A percentile compares a stretch with the other conserved stretches of the same genome.
Evolutionary conservation across 1,284 basidiomycete genomes (phyloP).

Genomic region (Xerocomus subilludens): DNA sequence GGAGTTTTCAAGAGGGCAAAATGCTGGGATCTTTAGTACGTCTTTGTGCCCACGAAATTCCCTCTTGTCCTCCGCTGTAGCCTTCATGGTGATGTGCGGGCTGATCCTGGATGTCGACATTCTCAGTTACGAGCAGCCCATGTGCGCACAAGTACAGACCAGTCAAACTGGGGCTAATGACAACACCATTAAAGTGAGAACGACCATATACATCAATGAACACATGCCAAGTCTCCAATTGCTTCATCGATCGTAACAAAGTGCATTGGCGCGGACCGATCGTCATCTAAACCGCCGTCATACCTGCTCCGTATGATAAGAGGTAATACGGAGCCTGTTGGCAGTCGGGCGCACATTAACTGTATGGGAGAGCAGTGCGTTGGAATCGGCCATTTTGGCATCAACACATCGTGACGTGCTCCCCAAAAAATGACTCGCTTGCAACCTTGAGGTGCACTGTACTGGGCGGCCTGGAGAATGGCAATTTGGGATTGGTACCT

Average conservation of each 20-base stretch:
- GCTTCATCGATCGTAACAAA: conserved; percentile 70
- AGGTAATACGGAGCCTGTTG: conserved; percentile 54
- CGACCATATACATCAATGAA: conserved; percentile 23
- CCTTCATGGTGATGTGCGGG: conserved; percentile 58
- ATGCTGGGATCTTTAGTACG: conserved; percentile 57
- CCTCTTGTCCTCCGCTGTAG: conserved; percentile 50
- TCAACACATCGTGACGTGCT: conserved; percentile 63
- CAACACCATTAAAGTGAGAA: conserved; percentile 23
- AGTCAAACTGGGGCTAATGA: conserved; percentile 69
- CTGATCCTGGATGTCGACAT: conserved; percentile 58
- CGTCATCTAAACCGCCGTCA: conserved; percentile 44
- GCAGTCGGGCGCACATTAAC: conserved; percentile 49
- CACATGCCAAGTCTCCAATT: conserved; percentile 72
- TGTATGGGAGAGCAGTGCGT: conserved; percentile 60
- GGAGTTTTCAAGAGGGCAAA: conserved; percentile 54
- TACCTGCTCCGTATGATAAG: conserved; percentile 58
- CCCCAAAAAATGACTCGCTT: conserved; percentile 74
- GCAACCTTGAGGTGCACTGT: conserved; percentile 76
- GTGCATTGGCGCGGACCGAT: conserved; percentile 67
- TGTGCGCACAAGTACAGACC: conserved; percentile 54
- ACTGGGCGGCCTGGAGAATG: conserved; percentile 73
- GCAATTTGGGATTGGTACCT: conserved; percentile 76
- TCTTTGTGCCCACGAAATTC: conserved; percentile 53
- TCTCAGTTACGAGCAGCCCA: conserved; percentile 21
- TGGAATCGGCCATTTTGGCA: conserved; percentile 74